Conservation (phyloP, 352 stramenopile species). For the Blastocystis sp. region DNA sequence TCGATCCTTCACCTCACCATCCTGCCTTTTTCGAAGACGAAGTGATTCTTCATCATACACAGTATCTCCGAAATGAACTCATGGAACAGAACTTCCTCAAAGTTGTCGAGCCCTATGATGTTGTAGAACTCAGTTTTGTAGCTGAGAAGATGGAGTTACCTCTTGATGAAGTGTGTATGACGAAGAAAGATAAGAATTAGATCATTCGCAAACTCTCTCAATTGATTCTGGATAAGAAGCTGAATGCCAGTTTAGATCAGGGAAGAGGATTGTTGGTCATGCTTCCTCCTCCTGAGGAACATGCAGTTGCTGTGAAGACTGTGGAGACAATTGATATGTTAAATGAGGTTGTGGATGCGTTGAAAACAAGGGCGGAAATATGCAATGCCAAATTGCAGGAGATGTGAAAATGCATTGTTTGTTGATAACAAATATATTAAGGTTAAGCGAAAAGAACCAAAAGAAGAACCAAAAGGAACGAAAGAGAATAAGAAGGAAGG, state of each 20-base stretch:
- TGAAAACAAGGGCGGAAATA: constrained; percentile 10
- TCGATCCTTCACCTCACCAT: constrained; percentile 74
- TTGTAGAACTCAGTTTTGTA: constrained; percentile 88
- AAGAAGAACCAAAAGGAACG: background rate
- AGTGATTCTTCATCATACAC: constrained; percentile 84
- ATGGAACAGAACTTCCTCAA: constrained; percentile 96
- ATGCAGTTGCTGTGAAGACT: constrained; percentile 66
- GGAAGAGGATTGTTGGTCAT: constrained; percentile 96
- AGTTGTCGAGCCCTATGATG: constrained; percentile 86
- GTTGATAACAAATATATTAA: background rate
- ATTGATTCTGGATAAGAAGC: constrained; percentile 99
- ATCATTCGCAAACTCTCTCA: constrained; percentile 88
- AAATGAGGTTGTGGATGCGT: constrained; percentile 34
- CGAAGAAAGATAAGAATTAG: background rate
- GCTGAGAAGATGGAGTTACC: constrained; percentile 92
- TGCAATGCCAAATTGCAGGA: constrained; percentile 48
- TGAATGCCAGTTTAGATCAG: constrained; percentile 95
- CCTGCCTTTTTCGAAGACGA: constrained; percentile 73
- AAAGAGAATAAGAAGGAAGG: background rate
- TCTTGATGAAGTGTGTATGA: constrained; percentile 64
- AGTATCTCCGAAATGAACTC: constrained; percentile 90
- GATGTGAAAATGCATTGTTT: background rate
- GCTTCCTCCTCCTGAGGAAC: constrained; percentile 83
- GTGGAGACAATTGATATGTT: constrained; percentile 9
- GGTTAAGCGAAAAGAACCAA: background rate